Conservation (phyloP, 108 stramenopile species). For the Epithemia pelagica region DNA sequence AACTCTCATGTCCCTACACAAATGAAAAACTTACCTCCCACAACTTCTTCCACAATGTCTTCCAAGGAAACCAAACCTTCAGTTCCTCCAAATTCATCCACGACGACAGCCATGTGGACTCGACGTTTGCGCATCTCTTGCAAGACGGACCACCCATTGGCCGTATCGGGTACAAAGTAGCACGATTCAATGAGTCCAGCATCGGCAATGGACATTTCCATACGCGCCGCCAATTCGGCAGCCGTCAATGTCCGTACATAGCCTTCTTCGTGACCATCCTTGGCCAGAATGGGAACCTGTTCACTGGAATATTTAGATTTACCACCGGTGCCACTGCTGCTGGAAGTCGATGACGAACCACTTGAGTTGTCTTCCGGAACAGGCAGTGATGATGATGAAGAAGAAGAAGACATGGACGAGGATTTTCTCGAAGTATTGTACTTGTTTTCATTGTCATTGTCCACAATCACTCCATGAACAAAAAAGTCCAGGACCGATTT, state of each 20-base stretch:
- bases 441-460: slow-evolving; percentile 8
- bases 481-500: slow-evolving; percentile 94
- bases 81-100: slow-evolving; percentile 97
- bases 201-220: slow-evolving; percentile 74
- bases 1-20: no score
- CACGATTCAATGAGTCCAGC: slow-evolving; percentile 85
- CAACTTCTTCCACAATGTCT: slow-evolving; percentile 94
- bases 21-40: slow-evolving; percentile 31
- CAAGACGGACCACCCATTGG: slow-evolving; percentile 92
- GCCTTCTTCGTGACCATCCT: slow-evolving; percentile 20
- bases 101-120: slow-evolving; percentile 96
- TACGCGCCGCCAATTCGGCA: slow-evolving; percentile 64
- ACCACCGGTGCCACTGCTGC: background rate
- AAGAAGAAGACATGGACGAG: background rate
- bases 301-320: background rate
- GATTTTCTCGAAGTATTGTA: background rate
- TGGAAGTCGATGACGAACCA: background rate
- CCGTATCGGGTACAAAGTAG: slow-evolving; percentile 97
- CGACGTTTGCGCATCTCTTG: slow-evolving; percentile 94
- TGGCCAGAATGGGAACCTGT: background rate
- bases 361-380: slow-evolving; percentile 6
- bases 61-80: slow-evolving; percentile 95
- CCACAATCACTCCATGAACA: slow-evolving; percentile 79
- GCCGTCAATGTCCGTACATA: slow-evolving; percentile 77
- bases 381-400: background rate